These are phyloP conservation scores for Aspergillus versicolor DNA, from an alignment of 2,329 filamentous ascomycete genomes.

Conservation along the genomic window DNA sequence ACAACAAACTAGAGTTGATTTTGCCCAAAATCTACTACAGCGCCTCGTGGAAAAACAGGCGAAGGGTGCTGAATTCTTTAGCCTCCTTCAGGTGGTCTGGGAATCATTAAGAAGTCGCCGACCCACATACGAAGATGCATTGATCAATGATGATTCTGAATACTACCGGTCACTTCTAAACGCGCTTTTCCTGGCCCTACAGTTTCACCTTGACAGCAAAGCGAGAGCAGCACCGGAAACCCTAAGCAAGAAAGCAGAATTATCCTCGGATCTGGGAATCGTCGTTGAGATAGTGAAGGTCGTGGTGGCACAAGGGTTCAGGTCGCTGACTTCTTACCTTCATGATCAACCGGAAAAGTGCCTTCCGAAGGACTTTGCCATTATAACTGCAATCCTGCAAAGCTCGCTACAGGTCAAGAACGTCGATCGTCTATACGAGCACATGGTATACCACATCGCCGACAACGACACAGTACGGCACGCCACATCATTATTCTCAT, in stretches of 20 bases:
- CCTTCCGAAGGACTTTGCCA: conserved; percentile 76
- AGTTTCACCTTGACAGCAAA: conserved; percentile 44
- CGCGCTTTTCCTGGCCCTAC: conserved; percentile 78
- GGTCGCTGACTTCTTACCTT: conserved; percentile 74
- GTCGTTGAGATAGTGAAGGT: conserved; percentile 77
- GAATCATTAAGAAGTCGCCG: conserved; percentile 56
- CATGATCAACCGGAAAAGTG: conserved; percentile 69
- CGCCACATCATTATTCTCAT: conserved; percentile 85
- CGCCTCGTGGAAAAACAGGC: conserved; percentile 64
- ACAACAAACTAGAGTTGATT: conserved; percentile 71
- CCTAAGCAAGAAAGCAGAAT: conserved; percentile 35
- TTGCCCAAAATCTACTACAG: conserved; percentile 80
- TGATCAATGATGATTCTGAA: conserved; percentile 56
- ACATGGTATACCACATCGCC: conserved; percentile 68
- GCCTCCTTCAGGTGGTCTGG: conserved; percentile 60
- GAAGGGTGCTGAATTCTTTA: conserved; percentile 51
- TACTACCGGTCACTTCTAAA: conserved; percentile 85
- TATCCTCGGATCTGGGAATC: conserved; percentile 52
- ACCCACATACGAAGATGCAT: conserved; percentile 59
- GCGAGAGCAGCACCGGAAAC: conserved; percentile 36
- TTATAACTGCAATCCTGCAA: conserved; percentile 85
- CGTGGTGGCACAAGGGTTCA: conserved; percentile 79
- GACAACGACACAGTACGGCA: conserved; percentile 71
- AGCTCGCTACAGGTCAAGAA: conserved; percentile 76
- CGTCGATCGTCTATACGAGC: conserved; percentile 67